Evolutionary conservation across 2,329 filamentous ascomycete species (phyloP).

Genomic region (Aspergillus cejpii): DNA sequence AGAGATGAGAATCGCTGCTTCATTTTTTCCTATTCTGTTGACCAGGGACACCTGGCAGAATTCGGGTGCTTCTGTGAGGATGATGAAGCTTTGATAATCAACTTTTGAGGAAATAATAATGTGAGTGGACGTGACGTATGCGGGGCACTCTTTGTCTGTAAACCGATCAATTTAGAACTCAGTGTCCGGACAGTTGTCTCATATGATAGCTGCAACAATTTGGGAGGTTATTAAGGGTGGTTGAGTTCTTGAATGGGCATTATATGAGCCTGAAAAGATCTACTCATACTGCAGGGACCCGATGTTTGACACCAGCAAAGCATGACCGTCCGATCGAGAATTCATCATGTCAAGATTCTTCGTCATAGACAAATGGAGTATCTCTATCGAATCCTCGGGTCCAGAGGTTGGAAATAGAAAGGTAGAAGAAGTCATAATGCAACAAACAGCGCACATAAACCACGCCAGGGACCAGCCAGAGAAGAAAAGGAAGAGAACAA

Average conservation of each 20-base stretch:
- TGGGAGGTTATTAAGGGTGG: neutral
- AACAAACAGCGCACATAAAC: constrained; percentile 24
- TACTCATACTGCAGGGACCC: neutral
- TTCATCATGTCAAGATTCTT: neutral
- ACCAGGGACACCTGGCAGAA: constrained; percentile 7
- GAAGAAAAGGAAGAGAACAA: constrained; percentile 20
- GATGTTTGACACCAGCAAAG: neutral
- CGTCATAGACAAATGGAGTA: constrained; percentile 7
- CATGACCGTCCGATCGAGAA: neutral
- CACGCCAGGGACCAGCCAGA: constrained; percentile 35
- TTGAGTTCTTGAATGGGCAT: neutral
- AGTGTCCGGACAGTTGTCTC: constrained; percentile 10
- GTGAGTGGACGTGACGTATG: constrained; percentile 32
- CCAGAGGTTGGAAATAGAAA: constrained; percentile 8
- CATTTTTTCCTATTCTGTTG: constrained; percentile 40
- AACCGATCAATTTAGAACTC: constrained; percentile 2
- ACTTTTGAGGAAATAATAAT: constrained; percentile 7
- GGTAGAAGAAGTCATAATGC: constrained; percentile 15
- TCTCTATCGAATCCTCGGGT: constrained; percentile 22
- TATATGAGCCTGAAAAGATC: neutral
- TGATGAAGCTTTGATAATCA: constrained; percentile 15
- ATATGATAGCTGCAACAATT: constrained; percentile 2
- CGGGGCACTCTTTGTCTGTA: constrained; percentile 27
- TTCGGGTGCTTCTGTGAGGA: constrained; percentile 4
- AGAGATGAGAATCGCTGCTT: constrained; percentile 55